These are phyloP conservation scores for Epichloe elymi DNA, from an alignment of 2,329 filamentous ascomycete species.

Conservation along the genomic window DNA sequence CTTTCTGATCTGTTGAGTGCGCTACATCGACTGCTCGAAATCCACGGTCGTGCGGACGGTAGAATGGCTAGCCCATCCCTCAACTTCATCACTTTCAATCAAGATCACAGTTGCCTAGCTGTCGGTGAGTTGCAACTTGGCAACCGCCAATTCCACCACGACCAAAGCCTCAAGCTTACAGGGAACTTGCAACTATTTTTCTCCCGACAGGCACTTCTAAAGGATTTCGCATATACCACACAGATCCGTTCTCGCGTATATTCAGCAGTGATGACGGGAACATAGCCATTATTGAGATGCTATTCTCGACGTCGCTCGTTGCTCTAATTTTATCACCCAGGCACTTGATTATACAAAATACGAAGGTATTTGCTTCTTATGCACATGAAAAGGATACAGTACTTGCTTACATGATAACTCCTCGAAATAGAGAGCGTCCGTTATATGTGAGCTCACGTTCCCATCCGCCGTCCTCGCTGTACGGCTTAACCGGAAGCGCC, in stretches of 20 bases:
- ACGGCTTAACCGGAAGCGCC: constrained; percentile 81
- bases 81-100: constrained; percentile 98
- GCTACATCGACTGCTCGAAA: not conserved
- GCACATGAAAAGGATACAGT: not conserved
- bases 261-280: constrained; percentile 92
- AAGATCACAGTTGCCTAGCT: constrained; percentile 94
- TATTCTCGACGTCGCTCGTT: constrained; percentile 94
- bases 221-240: constrained; percentile 93
- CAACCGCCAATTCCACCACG: constrained; percentile 2
- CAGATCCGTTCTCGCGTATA: constrained; percentile 88
- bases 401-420: not conserved
- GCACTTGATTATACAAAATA: constrained; percentile 92
- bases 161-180: not conserved
- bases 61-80: constrained; percentile 59
- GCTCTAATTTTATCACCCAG: constrained; percentile 85
- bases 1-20: not conserved
- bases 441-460: constrained; percentile 97
- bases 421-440: constrained; percentile 44
- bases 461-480: constrained; percentile 92
- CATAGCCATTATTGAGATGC: constrained; percentile 93
- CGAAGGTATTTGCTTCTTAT: constrained; percentile 49
- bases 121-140: constrained; percentile 51
- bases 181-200: not conserved
- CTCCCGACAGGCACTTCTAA: constrained; percentile 60
- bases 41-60: constrained; percentile 1